These are phyloP conservation scores for Adiantum capillusveneris DNA, from an alignment of 75 land plant genomes.

Conservation along the genomic window DNA sequence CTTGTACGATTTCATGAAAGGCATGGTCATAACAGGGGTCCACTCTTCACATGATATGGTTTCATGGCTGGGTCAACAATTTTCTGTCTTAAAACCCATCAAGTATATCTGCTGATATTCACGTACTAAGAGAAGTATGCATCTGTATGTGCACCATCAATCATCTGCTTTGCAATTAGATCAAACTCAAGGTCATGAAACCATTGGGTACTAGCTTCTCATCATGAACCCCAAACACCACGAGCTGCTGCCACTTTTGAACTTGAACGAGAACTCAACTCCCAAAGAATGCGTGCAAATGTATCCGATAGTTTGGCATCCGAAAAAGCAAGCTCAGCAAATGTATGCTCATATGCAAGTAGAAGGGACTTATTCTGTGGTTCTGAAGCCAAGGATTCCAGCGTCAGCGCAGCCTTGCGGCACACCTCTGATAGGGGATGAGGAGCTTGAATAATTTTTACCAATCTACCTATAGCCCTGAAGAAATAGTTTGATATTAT, in stretches of 20 bases:
- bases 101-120: too few relatives aligned
- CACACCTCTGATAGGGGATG: slow-evolving; percentile 77
- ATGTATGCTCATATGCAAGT: slow-evolving; percentile 67
- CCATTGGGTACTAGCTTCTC: too few relatives aligned
- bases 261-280: slow-evolving; percentile 69
- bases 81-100: too few relatives aligned
- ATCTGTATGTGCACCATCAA: too few relatives aligned
- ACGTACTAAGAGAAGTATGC: too few relatives aligned
- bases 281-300: slow-evolving; percentile 86
- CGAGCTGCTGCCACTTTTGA: slow-evolving; percentile 55
- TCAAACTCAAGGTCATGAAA: too few relatives aligned
- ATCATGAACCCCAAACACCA: slow-evolving; percentile 63
- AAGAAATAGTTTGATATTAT: slow-evolving; percentile 4
- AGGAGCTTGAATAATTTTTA: slow-evolving; percentile 68
- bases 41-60: too few relatives aligned
- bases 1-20: too few relatives aligned
- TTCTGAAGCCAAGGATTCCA: slow-evolving; percentile 82
- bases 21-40: too few relatives aligned
- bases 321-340: slow-evolving; percentile 80
- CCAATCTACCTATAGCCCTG: slow-evolving; percentile 87
- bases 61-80: too few relatives aligned
- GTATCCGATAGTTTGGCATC: slow-evolving; percentile 75
- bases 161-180: too few relatives aligned
- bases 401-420: slow-evolving; percentile 78
- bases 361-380: slow-evolving; percentile 73